Percentiles rank a stretch among this genome's conserved stretches.
phyloP scores from a whole-genome alignment of 805 yeast genomes.

The Pichia sporocuriosa region DNA sequence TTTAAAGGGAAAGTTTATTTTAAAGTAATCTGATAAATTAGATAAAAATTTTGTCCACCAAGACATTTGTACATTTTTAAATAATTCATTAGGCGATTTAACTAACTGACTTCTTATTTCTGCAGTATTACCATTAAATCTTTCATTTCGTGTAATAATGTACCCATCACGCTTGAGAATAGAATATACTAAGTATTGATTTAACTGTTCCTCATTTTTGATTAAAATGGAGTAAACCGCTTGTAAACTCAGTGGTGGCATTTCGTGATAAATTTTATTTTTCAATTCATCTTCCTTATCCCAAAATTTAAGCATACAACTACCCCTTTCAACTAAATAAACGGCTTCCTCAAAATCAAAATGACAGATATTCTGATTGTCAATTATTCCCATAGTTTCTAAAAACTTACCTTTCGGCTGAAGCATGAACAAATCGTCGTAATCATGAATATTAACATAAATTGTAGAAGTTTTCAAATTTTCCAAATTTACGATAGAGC shows the following conservation, averaged over 20 bases:
- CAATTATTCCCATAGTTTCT: constrained; percentile 62
- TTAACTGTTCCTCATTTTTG: constrained; percentile 32
- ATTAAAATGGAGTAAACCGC: constrained; percentile 54
- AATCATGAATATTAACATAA: constrained; percentile 12
- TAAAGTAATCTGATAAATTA: constrained; percentile 2
- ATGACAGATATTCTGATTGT: constrained; percentile 37
- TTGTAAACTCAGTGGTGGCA: constrained; percentile 48
- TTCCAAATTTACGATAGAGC: constrained; percentile 25
- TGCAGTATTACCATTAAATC: constrained; percentile 8
- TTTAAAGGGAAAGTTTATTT: constrained; percentile 11
- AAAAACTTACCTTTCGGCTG: constrained; percentile 66
- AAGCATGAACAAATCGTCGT: constrained; percentile 26
- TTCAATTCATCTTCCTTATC: constrained; percentile 17
- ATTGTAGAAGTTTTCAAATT: constrained; percentile 25
- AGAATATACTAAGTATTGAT: constrained; percentile 61
- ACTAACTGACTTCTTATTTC: not conserved
- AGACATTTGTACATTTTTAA: constrained; percentile 5
- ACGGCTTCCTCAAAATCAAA: constrained; percentile 62
- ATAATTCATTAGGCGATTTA: not conserved
- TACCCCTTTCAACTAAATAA: constrained; percentile 78
- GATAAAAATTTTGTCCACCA: constrained; percentile 11
- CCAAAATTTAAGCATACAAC: constrained; percentile 29
- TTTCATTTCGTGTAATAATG: constrained; percentile 38
- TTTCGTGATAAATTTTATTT: constrained; percentile 24
- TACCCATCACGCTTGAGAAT: constrained; percentile 75